Base-by-base conservation (phyloP, 371 early-diverging fungal genomes). In the Dichotomocladium elegans region DNA sequence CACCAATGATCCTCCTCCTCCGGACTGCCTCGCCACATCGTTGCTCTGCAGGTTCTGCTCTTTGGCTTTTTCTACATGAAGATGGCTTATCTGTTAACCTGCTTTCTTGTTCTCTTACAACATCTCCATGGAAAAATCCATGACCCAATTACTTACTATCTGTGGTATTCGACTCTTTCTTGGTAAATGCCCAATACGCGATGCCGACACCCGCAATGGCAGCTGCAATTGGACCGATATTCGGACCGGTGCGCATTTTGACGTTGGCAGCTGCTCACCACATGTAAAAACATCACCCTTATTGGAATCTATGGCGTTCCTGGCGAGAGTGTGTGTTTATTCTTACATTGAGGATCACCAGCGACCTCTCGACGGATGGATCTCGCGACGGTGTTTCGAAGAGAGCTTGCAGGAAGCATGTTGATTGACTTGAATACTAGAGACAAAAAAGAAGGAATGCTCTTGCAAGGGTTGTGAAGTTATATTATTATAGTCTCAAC, bases 211-310 rank as follows among this genome's bases (percentile, higher is more conserved):
- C 49, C 8, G 35, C 8, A 14, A 48, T 48, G 24, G 35, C 35
- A 17, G 35, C 49, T 14, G 34, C n/a, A 34, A 34, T 34, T 14
- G 35, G 31, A 33, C 14, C 22, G 19, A 25, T 34, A 26, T 22
- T 34, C 24, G 49, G 49, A 2, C 49, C 49, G 19, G 49, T 34
- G 14, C 49, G 49, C 49, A 48, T 48, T 15, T 48, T 33, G 11
- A 19, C 24, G 24, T 48, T 48, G 22, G 49, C 49, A 22, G 8
- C 49, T 48, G 26, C 4, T 26, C 10, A 4, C 4, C n/a, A 3
- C 14, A 8, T n/a, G 9, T 43, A 14, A 43, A n/a, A n/a, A 25
- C 14, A 12, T 1, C 21, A 5, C 12, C 8, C 21, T 10, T 42
- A 21, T 42, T n/a, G 44, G 24, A 45, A 9, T 0, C 24, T 45